Evolutionary conservation across 2,329 filamentous ascomycete species (phyloP), one percentile per base, ranked within the genome.

Genomic region (Phoma sp.): DNA sequence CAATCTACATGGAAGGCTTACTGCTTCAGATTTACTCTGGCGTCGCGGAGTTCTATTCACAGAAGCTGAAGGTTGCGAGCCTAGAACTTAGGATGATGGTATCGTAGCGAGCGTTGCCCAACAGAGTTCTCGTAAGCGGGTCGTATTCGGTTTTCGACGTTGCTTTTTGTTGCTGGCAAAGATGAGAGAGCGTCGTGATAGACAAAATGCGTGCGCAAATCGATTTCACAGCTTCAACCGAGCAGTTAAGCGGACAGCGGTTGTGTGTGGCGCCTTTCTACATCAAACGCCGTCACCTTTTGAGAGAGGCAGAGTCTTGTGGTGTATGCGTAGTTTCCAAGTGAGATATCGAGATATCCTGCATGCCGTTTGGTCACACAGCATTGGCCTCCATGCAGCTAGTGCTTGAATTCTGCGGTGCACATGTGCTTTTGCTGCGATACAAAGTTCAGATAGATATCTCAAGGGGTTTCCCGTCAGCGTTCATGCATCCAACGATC

Each of bases 381-480:
- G 33, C 51, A 45, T 55, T 15, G 25, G 10, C 17, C 13, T 33
- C 19, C 19, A 41, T 46, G 37, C 43, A 47, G 35, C n/a, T 22
- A 33, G 29, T 22, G 12, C 21, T 21, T 25, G 19, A n/a, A 22
- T 37, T 22, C 17, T 48, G 33, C 21, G 17, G n/a, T 21, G 51
- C 44, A 54, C 44, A 39, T 40, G 29, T 44, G 45, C 33, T 40
- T 49, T 49, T 44, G 44, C 33, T 38, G 39, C 44, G 41, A 21
- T 7, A 22, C 25, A 17, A 27, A 43, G 21, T 43, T 17, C 32
- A 35, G 32, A 17, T 35, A 35, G 32, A 17, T 35, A 35, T 25
- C 25, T 39, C 29, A 29, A 32, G 45, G 41, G n/a, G 24, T 41
- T 27, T 40, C 31, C 41, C 36, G 41, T 55, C 46, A 50, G 40